These are phyloP conservation scores for Amanita molliuscula DNA, from an alignment of 768 basidiomycete genomes.

Conservation along the genomic window DNA sequence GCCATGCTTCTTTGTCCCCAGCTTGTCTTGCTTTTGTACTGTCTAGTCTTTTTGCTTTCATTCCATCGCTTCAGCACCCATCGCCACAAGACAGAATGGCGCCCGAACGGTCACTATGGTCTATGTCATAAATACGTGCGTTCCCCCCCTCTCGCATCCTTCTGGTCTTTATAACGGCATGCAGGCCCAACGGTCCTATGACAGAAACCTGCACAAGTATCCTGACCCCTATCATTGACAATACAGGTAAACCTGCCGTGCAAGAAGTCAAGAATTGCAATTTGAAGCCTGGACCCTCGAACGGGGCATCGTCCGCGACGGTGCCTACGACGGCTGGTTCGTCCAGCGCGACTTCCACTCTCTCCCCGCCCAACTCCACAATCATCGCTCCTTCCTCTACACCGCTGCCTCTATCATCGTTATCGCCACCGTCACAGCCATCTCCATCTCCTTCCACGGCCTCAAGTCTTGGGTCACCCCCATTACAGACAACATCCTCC, in stretches of 20 bases:
- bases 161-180: conserved; percentile 10
- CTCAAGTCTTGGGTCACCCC: conserved; percentile 4
- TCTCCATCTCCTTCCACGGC: no score
- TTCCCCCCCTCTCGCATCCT: conserved; percentile 2
- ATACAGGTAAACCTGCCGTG: conserved; percentile 37
- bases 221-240: conserved; percentile 42
- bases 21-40: conserved; percentile 29
- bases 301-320: conserved; percentile 6
- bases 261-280: conserved; percentile 46
- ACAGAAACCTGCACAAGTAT: conserved; percentile 51
- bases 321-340: conserved; percentile 6
- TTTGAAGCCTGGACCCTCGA: conserved; percentile 19
- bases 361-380: neutral
- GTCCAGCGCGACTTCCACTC: neutral
- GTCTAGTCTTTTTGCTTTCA: conserved; percentile 25
- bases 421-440: conserved; percentile 1
- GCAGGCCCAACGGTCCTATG: conserved; percentile 38
- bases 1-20: conserved; percentile 29
- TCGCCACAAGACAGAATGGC: conserved; percentile 21
- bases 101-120: conserved; percentile 29
- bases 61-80: conserved; percentile 26
- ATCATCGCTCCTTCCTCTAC: conserved; percentile 1
- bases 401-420: conserved; percentile 7
- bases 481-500: conserved; percentile 2
- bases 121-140: conserved; percentile 38